Base-by-base conservation (phyloP, 306 rosid genomes). In the Rosa multiflora region DNA sequence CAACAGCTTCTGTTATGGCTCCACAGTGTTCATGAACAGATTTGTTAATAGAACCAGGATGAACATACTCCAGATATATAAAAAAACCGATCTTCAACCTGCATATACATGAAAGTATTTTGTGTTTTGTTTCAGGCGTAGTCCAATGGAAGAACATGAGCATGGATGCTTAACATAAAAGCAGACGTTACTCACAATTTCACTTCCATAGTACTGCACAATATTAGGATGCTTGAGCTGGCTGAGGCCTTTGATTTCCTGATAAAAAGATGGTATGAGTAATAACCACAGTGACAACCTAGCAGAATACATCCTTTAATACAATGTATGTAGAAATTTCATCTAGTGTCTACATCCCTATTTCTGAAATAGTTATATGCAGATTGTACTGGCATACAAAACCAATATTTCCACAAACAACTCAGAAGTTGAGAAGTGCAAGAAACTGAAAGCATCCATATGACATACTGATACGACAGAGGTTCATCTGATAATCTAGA, bases 231-330 rank as follows among this genome's bases (percentile, higher is more conserved):
- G 99, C 82, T 91, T 86, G 72, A 93, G 88, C 43, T 93, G 87
- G 82, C 99, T 91, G 56, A 96, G 99, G 83, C 93, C 86, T 76
- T 89, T 90, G 83, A 96, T 96, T 86, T 96, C 99, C 99, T 95
- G 91, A 52, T 72, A 85, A 72, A 44, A 68, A 13, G 48, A 5
- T 48, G 55, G 61, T 21, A 72, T 42, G 68, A 79, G 77, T 44
- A 43, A 83, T 79, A 85, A 74, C 64, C 55, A 43, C 62, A 55
- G 42, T 70, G 37, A 53, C 62, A 75, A 66, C 21, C 32, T 61
- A 29, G 75, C 66, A 62, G 46, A 58, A 23, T 70, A 67, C 58
- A 63, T 76, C 44, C 23, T 66, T 40, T 7, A 39, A 67, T 39
- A 29, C 10, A 63, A 12, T 63, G 10, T 6, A 13, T 5, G n/a